Evolutionary conservation across 164 flowering plant species (phyloP).

Genomic region (Berberis thunbergii): DNA sequence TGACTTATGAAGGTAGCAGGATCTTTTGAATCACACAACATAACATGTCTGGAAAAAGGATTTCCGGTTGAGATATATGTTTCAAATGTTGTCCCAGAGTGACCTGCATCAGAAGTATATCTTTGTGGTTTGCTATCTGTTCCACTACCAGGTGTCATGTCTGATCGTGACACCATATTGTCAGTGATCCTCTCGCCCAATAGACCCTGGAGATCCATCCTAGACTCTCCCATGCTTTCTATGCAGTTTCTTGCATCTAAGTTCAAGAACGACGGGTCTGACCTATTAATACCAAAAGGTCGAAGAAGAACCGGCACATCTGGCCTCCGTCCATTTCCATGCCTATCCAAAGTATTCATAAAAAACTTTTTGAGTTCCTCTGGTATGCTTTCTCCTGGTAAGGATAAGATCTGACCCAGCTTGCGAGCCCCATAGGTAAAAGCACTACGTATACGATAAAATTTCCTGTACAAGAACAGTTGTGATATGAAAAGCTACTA

Average conservation of each 20-base stretch:
- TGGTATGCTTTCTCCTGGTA: constrained; percentile 25
- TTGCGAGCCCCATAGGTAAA: constrained; percentile 57
- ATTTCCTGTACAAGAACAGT: constrained; percentile 36
- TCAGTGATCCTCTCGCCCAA: constrained; percentile 8
- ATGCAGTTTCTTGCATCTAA: neutral
- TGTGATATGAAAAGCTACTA: neutral
- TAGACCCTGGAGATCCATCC: constrained; percentile 5
- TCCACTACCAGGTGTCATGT: constrained; percentile 1
- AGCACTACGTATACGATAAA: constrained; percentile 64
- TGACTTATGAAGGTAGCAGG: constrained; percentile 8
- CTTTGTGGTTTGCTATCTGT: constrained; percentile 4
- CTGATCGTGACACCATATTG: constrained; percentile 4
- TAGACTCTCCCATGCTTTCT: constrained; percentile 2
- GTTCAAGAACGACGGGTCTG: constrained; percentile 8
- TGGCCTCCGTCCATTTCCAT: constrained; percentile 24
- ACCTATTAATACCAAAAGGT: constrained; percentile 10
- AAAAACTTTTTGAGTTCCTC: constrained; percentile 43
- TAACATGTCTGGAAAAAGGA: constrained; percentile 9
- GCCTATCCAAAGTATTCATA: constrained; percentile 37
- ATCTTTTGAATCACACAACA: constrained; percentile 16
- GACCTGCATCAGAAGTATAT: neutral
- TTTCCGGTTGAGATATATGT: constrained; percentile 3
- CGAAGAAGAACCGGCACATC: constrained; percentile 19
- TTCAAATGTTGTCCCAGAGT: neutral
- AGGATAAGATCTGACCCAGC: constrained; percentile 47